These are phyloP conservation scores for Bipolaris oryzae DNA, from an alignment of 2,329 filamentous ascomycete genomes.

Conservation along the genomic window DNA sequence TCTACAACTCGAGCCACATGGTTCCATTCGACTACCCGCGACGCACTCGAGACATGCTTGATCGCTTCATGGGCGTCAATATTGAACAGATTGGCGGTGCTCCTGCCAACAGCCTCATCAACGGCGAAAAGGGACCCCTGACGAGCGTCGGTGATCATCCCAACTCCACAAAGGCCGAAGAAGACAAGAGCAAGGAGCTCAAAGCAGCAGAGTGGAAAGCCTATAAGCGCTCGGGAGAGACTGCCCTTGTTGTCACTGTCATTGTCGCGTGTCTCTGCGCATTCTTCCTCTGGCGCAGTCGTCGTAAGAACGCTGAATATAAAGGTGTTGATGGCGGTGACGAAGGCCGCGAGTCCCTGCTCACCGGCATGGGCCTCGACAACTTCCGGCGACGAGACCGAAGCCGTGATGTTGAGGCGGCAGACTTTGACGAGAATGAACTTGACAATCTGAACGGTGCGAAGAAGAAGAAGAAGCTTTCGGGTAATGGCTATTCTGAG, in stretches of 20 bases:
- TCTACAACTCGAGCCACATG: slow-evolving; percentile 97
- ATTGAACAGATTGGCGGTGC: slow-evolving; percentile 84
- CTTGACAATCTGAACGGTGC: slow-evolving; percentile 59
- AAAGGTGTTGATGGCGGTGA: slow-evolving; percentile 49
- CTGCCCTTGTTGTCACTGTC: slow-evolving; percentile 80
- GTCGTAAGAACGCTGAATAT: slow-evolving; percentile 51
- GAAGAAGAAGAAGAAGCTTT: slow-evolving; percentile 27
- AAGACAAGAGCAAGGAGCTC: slow-evolving; percentile 73
- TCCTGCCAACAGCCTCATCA: slow-evolving; percentile 78
- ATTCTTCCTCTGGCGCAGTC: slow-evolving; percentile 67
- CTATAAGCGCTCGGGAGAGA: slow-evolving; percentile 85
- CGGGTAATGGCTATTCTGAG: slow-evolving; percentile 35
- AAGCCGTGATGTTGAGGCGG: slow-evolving; percentile 63
- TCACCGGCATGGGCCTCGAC: slow-evolving; percentile 54
- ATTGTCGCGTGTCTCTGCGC: slow-evolving; percentile 76
- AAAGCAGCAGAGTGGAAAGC: slow-evolving; percentile 86
- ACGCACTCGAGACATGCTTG: slow-evolving; percentile 91
- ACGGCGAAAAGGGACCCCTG: slow-evolving; percentile 80
- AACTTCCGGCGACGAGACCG: slow-evolving; percentile 53
- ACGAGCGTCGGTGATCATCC: slow-evolving; percentile 77
- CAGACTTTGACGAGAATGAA: slow-evolving; percentile 67
- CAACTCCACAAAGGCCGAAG: slow-evolving; percentile 70
- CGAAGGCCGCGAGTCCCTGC: slow-evolving; percentile 53
- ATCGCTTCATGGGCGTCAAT: slow-evolving; percentile 93
- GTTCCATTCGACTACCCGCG: slow-evolving; percentile 93